These are phyloP conservation scores for Pharus latifolius DNA, from an alignment of 176 grass and related monocot species.

Conservation along the genomic window DNA sequence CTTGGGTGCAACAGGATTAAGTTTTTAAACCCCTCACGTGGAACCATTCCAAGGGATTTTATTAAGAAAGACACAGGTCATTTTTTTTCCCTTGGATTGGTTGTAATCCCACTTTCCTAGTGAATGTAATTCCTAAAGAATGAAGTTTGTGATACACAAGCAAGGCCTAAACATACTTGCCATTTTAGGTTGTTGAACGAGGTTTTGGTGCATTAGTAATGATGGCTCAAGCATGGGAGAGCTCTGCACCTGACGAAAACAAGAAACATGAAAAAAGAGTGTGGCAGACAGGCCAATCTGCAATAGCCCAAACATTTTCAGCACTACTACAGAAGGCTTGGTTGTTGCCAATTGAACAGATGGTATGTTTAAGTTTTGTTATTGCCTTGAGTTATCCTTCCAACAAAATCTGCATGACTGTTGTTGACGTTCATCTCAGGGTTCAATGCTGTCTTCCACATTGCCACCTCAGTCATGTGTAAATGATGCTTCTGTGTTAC, in stretches of 20 bases:
- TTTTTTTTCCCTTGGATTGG: neutral
- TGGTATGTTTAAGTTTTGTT: slow-evolving; percentile 30
- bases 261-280: slow-evolving; percentile 35
- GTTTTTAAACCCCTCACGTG: neutral
- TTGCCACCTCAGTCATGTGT: slow-evolving; percentile 59
- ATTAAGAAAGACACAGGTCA: neutral
- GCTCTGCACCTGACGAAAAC: slow-evolving; percentile 54
- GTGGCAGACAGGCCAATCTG: slow-evolving; percentile 46
- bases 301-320: slow-evolving; percentile 61
- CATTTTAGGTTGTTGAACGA: slow-evolving; percentile 56
- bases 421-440: slow-evolving; percentile 15
- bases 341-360: slow-evolving; percentile 24
- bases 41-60: neutral
- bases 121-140: neutral
- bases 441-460: neutral
- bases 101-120: neutral
- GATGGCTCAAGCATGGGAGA: slow-evolving; percentile 72
- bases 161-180: neutral
- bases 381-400: neutral
- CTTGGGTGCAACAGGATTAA: neutral
- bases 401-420: neutral
- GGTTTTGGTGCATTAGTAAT: slow-evolving; percentile 60
- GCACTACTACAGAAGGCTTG: slow-evolving; percentile 64
- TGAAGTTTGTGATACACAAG: neutral
- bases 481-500: slow-evolving; percentile 70